A percentile compares a stretch with the other conserved stretches of the same genome.
Evolutionary conservation across 441 rosid genomes (phyloP).

Genomic region (Isatis lusitanica): DNA sequence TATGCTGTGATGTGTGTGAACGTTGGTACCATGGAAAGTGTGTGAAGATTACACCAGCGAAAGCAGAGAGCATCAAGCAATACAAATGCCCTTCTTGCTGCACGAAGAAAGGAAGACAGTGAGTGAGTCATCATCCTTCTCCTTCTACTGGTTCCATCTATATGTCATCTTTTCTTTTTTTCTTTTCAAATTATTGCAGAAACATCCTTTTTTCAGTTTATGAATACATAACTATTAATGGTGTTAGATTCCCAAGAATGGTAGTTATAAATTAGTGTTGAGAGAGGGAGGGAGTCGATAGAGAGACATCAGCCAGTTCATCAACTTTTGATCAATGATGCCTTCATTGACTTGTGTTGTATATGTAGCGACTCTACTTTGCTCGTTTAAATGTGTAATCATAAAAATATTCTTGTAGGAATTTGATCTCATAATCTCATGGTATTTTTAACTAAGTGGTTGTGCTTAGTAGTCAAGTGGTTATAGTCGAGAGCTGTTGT

Average conservation of each 20-base stretch:
- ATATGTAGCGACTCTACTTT: conserved; percentile 1
- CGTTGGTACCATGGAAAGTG: conserved; percentile 88
- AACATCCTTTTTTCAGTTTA: neutral
- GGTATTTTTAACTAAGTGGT: neutral
- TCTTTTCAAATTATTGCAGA: neutral
- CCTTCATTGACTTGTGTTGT: neutral
- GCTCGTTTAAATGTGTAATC: conserved; percentile 9
- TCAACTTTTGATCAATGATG: conserved; percentile 8
- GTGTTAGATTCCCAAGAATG: neutral
- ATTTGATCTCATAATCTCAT: conserved; percentile 9
- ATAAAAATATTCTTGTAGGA: neutral
- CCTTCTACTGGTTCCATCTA: neutral
- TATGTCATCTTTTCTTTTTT: neutral
- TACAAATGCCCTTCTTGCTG: conserved; percentile 84
- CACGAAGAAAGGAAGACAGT: conserved; percentile 61
- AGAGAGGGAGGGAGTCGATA: neutral
- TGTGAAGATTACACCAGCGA: conserved; percentile 81
- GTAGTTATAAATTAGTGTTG: neutral
- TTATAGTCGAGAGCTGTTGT: neutral
- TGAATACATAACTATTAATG: neutral
- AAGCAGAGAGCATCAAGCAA: conserved; percentile 78
- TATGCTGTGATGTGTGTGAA: conserved; percentile 80
- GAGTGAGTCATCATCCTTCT: neutral
- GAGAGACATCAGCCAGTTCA: conserved; percentile 4
- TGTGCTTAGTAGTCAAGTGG: neutral